Evolutionary conservation across 257 asterid genomes (phyloP), one percentile per base, ranked within the genome.

Genomic region (Solanum stenotomum): DNA sequence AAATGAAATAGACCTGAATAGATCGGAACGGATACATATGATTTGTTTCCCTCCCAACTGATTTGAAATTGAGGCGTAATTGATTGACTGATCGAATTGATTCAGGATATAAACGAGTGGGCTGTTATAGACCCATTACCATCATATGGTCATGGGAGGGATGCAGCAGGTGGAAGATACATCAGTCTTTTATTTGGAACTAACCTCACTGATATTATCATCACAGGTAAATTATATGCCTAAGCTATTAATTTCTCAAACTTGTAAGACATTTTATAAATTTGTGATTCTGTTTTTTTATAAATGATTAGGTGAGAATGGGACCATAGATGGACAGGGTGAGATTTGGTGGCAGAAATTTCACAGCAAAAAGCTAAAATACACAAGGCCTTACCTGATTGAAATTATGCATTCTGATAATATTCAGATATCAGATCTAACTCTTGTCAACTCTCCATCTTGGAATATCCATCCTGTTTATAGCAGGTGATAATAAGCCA

Each of bases 391-490:
- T 44, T 86, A 86, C 82, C 46, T 94, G 23, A 87, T 94, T 86
- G 95, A 94, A 84, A 67, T 94, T 49, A 91, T 91, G 94, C 92
- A 94, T 87, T 93, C 98, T 88, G 89, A 88, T 85, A 78, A 89
- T 23, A 90, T 94, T 71, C 90, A 91, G 5, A 94, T 95, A 90
- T 92, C 96, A 84, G 88, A 94, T 88, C 4, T 94, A 85, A 90
- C 87, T 14, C 91, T 95, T 91, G 85, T 90, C 90, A 91, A 94
- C 90, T 93, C 96, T 16, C 96, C 96, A 3, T 94, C 92, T 87
- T 95, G 98, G 96, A 94, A 94, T 87, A 85, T 95, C 85, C 98
- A 94, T 89, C 98, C 98, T 10, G 96, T 95, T 11, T 95, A 95
- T 89, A 91, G 95, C 94, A 95, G 96, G 98, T 93, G 87, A 34